Base-by-base conservation (phyloP, 768 basidiomycete genomes). In the Dioszegia hungarica region DNA sequence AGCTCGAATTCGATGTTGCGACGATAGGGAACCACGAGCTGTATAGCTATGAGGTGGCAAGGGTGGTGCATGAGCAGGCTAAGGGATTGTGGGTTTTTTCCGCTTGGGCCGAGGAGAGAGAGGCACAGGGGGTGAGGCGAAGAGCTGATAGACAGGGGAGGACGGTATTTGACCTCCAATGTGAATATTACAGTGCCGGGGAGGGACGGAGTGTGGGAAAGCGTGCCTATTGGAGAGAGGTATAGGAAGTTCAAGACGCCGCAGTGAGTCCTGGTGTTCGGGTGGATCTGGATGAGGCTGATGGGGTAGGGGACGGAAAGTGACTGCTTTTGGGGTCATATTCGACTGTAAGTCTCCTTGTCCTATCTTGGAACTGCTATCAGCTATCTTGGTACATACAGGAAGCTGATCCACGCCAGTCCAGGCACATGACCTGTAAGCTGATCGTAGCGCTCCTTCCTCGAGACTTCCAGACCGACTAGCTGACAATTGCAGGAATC, bases 1-100 rank as follows among this genome's bases (percentile, higher is more conserved):
- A 82, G 54, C 79, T 93, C 19, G 86, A 86, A 0, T 93, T 90
- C 67, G 91, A 94, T 68, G 67, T 90, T 2, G 82, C 91, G 70
- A 78, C 88, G 2, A 89, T 91, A 48, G 90, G 91, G 68, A 93
- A 92, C 71, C 91, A 93, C 62, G 90, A 93, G 77, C 74, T 90
- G n/a, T 89, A 89, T 71, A 79, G 81, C 36, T 69, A 68, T 25
- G 59, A 54, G 8, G 61, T 57, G 25, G 71, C 66, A 0, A 54
- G 57, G 48, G 49, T 57, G 43, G 43, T 67, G n/a, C 65, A 67
- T 46, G 61, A 66, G 38, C 62, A 54, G 20, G 57, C 56, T 38
- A 71, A 67, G 72, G 68, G 47, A 60, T 62, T 70, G 22, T 46
- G n/a, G 55, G 53, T 47, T n/a, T 25, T 57, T 37, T 25, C 49